Conservation (phyloP, 2,329 filamentous ascomycete species). For the Aspergillus sp. region DNA sequence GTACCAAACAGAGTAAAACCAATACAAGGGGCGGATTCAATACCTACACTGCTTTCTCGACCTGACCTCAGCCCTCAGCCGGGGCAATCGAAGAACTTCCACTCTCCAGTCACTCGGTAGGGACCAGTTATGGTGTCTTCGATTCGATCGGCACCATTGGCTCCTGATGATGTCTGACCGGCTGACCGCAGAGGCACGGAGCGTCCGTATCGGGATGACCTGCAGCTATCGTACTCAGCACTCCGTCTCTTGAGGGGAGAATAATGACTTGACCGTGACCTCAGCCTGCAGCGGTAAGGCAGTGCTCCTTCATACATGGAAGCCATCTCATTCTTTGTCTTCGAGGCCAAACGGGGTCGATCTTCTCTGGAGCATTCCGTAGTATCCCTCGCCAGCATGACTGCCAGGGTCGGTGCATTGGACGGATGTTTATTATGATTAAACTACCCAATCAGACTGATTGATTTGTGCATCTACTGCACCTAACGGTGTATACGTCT, state of each 20-base stretch:
- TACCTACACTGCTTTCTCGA: no score
- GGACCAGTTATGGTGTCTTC: not conserved
- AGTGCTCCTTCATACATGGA: not conserved
- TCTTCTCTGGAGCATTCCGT: constrained; percentile 12
- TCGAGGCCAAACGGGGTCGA: no score
- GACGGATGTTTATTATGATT: not conserved
- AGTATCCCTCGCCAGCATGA: constrained; percentile 20
- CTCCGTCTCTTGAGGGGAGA: no score
- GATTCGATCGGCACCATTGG: not conserved
- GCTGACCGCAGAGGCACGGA: not conserved
- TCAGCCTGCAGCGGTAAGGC: no score
- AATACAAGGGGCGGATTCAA: not conserved
- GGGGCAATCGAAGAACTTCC: not conserved
- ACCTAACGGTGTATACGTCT: not conserved
- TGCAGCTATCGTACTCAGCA: no score
- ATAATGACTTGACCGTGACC: no score
- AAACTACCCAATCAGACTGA: not conserved
- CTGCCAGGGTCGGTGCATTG: constrained; percentile 1
- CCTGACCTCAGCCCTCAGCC: no score
- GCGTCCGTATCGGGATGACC: no score
- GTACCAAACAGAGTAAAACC: not conserved
- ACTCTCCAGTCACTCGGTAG: no score
- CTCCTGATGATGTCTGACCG: not conserved
- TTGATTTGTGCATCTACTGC: not conserved
- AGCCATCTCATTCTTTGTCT: not conserved